A percentile compares a stretch with the other conserved stretches of the same genome.
These are phyloP conservation scores for Verticillium longisporum DNA, from an alignment of 2,329 filamentous ascomycete species.

Conservation along the genomic window DNA sequence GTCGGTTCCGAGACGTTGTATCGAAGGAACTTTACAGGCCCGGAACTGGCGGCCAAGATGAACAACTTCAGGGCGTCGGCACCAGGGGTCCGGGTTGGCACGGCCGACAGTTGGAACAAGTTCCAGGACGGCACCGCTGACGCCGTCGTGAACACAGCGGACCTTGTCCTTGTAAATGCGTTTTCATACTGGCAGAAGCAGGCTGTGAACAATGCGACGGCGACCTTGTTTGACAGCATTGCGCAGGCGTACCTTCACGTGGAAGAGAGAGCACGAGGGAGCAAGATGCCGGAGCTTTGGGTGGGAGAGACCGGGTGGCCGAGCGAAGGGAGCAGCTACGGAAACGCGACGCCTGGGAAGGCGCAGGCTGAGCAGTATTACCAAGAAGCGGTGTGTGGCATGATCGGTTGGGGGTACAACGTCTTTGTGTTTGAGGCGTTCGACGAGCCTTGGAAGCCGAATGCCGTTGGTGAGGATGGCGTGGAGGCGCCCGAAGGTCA, in stretches of 20 bases:
- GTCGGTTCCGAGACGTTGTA: constrained; percentile 67
- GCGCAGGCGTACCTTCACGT: constrained; percentile 46
- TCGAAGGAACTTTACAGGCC: constrained; percentile 58
- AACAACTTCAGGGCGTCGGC: constrained; percentile 50
- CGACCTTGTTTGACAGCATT: constrained; percentile 62
- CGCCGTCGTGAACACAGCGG: constrained; percentile 50
- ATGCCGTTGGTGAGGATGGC: constrained; percentile 56
- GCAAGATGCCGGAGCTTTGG: constrained; percentile 55
- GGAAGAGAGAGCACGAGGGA: constrained; percentile 53
- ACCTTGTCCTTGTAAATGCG: constrained; percentile 59
- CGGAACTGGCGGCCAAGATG: constrained; percentile 54
- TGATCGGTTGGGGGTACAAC: constrained; percentile 59
- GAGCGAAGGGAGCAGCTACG: constrained; percentile 56
- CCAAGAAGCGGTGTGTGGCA: constrained; percentile 54
- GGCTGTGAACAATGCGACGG: constrained; percentile 43
- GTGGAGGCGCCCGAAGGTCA: constrained; percentile 55
- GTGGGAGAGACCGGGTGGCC: constrained; percentile 65
- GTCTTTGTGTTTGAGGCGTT: constrained; percentile 71
- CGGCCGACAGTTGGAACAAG: constrained; percentile 69
- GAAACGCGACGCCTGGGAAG: constrained; percentile 51
- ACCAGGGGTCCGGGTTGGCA: constrained; percentile 52
- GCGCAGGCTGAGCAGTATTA: constrained; percentile 54
- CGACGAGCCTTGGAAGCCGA: constrained; percentile 66
- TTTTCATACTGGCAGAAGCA: constrained; percentile 69
- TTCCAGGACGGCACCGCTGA: constrained; percentile 62